Base-by-base conservation (phyloP, 805 yeast species). In the Babjeviella inositovora region DNA sequence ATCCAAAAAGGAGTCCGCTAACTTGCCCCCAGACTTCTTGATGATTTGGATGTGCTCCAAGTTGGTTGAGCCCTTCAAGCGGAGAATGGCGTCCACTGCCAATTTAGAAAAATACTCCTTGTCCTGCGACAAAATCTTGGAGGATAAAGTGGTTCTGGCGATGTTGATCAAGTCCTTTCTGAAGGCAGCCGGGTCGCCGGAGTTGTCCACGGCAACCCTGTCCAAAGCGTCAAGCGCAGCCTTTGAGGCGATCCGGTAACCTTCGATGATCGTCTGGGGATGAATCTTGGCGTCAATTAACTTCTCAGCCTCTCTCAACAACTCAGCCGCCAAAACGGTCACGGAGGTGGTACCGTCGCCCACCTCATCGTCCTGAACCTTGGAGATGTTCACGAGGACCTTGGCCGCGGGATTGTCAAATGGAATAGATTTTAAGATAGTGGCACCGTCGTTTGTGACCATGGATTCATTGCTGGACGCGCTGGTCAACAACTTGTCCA, bases 271-370 rank as follows among this genome's bases (percentile, higher is more conserved):
- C 5, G 96, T 87, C 50, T 87, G 97, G 18, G 99, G 98, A 50
- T 90, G 98, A 33, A 90, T 90, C 44, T 77, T 85, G 46, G 74
- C 77, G 34, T 84, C 93, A 22, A 90, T 77, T 32, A 90, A 66
- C 45, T 73, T 72, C 50, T 90, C 96, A 16, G 97, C 96, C 54
- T 87, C 96, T 45, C 93, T 70, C 35, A 90, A 59, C 28, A 90
- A 62, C 50, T 90, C 97, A 7, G 95, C 85, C 20, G 87, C 72
- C 28, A 87, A 54, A 8, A 90, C 79, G 1, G 96, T 84, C 15
- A 92, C 98, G 13, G 94, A 77, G 0, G 98, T 87, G 19, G 99
- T 90, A 35, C 99, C 99, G 44, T 90, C 97, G 30, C 97, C 97
- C 34, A 87, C 94, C 49, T 87, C 96, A 30, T 92, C 94, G 47